Base-by-base conservation (phyloP, 1,139 yeast species). In the Hanseniaspora gamundiae region DNA sequence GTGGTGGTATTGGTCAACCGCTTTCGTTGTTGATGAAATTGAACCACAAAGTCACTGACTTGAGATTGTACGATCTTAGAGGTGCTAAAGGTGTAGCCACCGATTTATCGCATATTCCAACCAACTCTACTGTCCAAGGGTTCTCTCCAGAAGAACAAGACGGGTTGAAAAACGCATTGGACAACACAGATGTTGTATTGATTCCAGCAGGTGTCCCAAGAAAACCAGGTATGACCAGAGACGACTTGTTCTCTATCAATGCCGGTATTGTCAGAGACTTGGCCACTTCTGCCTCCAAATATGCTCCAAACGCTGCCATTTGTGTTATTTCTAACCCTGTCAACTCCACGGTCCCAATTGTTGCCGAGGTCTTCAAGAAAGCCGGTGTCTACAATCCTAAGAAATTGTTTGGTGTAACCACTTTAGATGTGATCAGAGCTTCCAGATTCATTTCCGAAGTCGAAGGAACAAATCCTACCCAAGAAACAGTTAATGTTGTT, bases 201-300 rank as follows among this genome's bases (percentile, higher is more conserved):
- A 88, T 91, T 66, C 97, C 98, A 58, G 98, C 98, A 48, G 98
- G 98, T 70, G 95, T 91, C 47, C 98, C 98, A 69, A 84, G 98
- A 74, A 91, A 91, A 74, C 97, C 97, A 53, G 97, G 97, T 63
- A 88, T 88, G 97, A 87, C 97, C 59, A 78, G 94, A 74, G 98
- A 91, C 65, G 98, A 91, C 64, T 76, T 91, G 63, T 91, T 91
- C 80, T 85, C 86, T 73, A 88, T 94, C 69, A 91, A 91, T 64
- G 98, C 98, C 43, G 82, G 94, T 42, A 91, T 91, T 63, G 94
- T 91, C 52, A 80, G 93, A 65, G 94, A 82, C 62, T 75, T 91
- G 63, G 94, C 95, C 55, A 75, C 81, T 65, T 88, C 94, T 36
- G 78, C 82, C 57, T 95, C 95, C 52, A 85, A 81, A 59, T 67